Evolutionary conservation across 2,329 filamentous ascomycete species (phyloP).

Genomic region (Fusarium nelsonii): DNA sequence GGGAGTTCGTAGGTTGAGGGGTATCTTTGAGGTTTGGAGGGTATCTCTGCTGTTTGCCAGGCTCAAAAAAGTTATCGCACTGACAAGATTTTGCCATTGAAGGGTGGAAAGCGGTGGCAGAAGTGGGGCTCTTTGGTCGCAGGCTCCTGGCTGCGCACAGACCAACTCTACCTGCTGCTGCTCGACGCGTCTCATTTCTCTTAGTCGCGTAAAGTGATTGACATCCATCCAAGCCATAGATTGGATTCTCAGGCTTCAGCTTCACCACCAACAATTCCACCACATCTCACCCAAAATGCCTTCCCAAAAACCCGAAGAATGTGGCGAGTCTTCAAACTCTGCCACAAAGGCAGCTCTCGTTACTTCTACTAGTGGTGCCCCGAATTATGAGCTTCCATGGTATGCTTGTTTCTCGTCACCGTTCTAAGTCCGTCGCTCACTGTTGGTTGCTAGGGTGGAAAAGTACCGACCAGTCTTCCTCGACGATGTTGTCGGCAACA

Average conservation of each 20-base stretch:
- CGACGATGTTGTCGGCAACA: conserved; percentile 97
- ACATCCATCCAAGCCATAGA: conserved; percentile 6
- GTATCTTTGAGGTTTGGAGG: conserved; percentile 12
- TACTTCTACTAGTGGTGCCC: conserved; percentile 61
- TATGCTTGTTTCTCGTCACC: conserved; percentile 53
- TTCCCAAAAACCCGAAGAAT: conserved; percentile 62
- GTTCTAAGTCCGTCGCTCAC: conserved; percentile 31
- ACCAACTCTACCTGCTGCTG: conserved; percentile 27
- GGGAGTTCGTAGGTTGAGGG: conserved; percentile 8
- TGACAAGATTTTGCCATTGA: conserved; percentile 47
- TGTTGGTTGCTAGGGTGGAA: conserved; percentile 79
- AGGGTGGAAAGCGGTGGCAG: conserved; percentile 48
- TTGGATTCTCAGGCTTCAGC: conserved; percentile 37
- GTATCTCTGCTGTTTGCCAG: conserved; percentile 30
- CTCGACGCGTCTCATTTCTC: conserved; percentile 52
- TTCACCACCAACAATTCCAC: conserved; percentile 26
- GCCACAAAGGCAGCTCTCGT: conserved; percentile 69
- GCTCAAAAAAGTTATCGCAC: conserved; percentile 46
- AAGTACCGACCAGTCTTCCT: conserved; percentile 96
- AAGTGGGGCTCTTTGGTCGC: conserved; percentile 20
- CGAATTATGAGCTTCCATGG: conserved; percentile 84
- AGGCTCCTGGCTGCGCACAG: conserved; percentile 43
- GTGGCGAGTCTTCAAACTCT: conserved; percentile 71
- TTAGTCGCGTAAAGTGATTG: conserved; percentile 55
- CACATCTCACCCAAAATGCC: conserved; percentile 57